Percentiles rank a stretch among this genome's conserved stretches.
Evolutionary conservation across 192 early-diverging fungal genomes (phyloP).

Genomic region (Coemansia sp.): DNA sequence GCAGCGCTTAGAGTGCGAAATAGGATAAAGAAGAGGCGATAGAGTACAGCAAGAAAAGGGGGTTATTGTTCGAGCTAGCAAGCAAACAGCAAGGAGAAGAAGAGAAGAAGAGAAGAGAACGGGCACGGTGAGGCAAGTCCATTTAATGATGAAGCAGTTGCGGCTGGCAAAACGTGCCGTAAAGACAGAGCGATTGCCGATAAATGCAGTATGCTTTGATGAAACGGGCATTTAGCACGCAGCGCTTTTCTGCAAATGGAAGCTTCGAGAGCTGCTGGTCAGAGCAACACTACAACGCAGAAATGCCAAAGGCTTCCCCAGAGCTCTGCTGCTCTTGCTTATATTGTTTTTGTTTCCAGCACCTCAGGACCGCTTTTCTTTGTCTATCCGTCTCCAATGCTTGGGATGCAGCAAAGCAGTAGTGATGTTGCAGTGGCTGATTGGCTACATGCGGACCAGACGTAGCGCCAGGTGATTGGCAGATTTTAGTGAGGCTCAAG

Average conservation of each 20-base stretch:
- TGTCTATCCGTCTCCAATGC: neutral
- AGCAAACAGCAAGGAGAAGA: constrained; percentile 4
- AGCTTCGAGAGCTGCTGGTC: constrained; percentile 5
- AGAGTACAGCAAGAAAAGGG: neutral
- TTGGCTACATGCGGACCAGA: constrained; percentile 18
- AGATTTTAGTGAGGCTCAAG: no score
- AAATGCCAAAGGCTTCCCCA: neutral
- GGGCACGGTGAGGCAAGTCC: neutral
- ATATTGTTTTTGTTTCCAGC: neutral
- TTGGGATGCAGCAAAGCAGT: neutral
- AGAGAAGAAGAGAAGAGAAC: constrained; percentile 1
- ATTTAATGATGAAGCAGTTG: neutral
- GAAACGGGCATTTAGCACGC: neutral
- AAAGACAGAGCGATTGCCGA: constrained; percentile 1
- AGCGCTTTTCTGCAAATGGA: neutral
- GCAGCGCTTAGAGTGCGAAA: neutral
- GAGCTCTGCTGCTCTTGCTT: neutral
- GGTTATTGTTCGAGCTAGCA: neutral
- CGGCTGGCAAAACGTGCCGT: constrained; percentile 1
- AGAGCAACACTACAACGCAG: neutral
- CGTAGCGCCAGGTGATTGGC: constrained; percentile 34
- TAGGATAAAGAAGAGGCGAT: constrained; percentile 6
- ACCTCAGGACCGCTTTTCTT: neutral
- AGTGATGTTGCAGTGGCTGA: constrained; percentile 29
- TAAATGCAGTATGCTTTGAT: constrained; percentile 1